Evolutionary conservation across 2,329 filamentous ascomycete genomes (phyloP), one percentile per base, ranked within the genome.

Genomic region (Neofusicoccum ribis): DNA sequence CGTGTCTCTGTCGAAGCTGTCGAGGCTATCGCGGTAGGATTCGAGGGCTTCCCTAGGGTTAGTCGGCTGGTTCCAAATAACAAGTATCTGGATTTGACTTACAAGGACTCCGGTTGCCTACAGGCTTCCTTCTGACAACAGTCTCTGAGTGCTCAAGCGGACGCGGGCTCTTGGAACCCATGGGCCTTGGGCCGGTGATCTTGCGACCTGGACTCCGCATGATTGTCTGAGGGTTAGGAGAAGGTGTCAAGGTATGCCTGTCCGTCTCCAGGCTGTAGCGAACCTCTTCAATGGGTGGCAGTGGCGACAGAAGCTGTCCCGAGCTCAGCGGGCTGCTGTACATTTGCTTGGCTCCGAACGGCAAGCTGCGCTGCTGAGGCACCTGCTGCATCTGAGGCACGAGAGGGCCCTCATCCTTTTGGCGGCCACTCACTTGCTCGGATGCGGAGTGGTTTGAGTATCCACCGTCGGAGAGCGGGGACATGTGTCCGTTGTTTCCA

Each of bases 131-230:
- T 58, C 75, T 68, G 34, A 77, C 82, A 1, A 81, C 78, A 1
- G 87, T 86, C 37, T 82, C 77, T 8, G 89, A 86, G 65, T 91
- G 89, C 61, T 88, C 84, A n/a, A 81, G 34, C 14, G 61, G 60
- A 9, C 63, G 44, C 4, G 58, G 63, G 39, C 65, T 61, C 58
- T 75, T 74, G 60, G 74, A 75, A 8, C 78, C 78, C 81, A 83
- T 83, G 1, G 81, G 80, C n/a, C 81, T 69, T 0, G 81, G 81
- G 0, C 81, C 81, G 0, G 81, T 83, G 34, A 49, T 59, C 39
- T 73, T 70, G 15, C 34, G 70, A 69, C 65, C 75, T 72, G 3
- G 73, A 74, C 63, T 62, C 12, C 46, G 58, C 47, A 54, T 54
- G 2, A 31, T 36, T 12, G 47, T 23, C 20, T 46, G 39, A 44